Percentiles rank a stretch among this genome's conserved stretches.
Evolutionary conservation across 129 eudicot species (phyloP).

Genomic region (Flaveria brownii): DNA sequence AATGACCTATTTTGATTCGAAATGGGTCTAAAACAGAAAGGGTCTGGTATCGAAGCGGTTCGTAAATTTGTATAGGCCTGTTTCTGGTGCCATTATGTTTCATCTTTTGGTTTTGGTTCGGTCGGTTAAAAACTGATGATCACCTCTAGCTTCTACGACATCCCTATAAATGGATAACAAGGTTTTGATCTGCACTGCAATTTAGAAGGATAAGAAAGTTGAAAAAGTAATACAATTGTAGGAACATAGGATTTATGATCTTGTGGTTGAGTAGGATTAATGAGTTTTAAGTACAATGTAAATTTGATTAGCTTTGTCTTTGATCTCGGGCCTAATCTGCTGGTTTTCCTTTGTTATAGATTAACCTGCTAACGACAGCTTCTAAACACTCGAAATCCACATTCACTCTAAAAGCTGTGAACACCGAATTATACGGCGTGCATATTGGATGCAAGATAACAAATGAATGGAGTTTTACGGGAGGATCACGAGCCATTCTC

Average conservation of each 20-base stretch:
- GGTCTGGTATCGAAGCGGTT: not conserved
- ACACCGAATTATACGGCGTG: slow-evolving; percentile 33
- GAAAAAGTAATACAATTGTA: no score
- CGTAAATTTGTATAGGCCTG: not conserved
- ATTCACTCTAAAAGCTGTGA: slow-evolving; percentile 34
- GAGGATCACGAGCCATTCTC: slow-evolving; percentile 47
- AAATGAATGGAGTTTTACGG: slow-evolving; percentile 46
- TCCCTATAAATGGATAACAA: not conserved
- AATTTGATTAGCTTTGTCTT: not conserved
- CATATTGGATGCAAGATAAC: slow-evolving; percentile 29
- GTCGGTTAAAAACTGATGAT: not conserved
- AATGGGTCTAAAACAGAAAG: not conserved
- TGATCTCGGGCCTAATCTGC: not conserved
- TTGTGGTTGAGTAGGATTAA: not conserved
- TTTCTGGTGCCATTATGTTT: not conserved
- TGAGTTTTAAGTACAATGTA: not conserved
- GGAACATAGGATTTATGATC: not conserved
- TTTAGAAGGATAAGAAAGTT: not conserved
- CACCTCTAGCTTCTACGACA: not conserved
- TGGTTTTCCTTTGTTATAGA: slow-evolving; percentile 36
- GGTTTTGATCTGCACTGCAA: not conserved
- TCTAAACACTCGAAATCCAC: slow-evolving; percentile 23
- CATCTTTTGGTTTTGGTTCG: not conserved
- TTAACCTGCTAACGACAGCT: slow-evolving; percentile 26
- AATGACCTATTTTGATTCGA: not conserved